phyloP scores from a whole-genome alignment of 176 grass and related monocot genomes.

The Alloteropsis semialata region DNA sequence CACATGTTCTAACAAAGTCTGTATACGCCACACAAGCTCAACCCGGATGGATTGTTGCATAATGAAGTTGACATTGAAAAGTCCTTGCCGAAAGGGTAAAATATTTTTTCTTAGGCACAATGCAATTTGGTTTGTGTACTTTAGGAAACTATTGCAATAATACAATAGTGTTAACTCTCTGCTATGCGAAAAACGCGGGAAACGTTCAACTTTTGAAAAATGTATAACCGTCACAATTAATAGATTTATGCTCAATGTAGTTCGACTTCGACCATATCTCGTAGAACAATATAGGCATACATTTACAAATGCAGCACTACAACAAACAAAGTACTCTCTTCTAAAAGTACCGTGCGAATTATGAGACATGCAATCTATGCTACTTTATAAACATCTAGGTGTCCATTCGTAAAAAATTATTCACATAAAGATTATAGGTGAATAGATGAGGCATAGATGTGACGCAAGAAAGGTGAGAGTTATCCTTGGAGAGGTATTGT shows the following conservation, averaged over 20 bases:
- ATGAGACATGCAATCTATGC: background rate
- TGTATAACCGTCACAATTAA: background rate
- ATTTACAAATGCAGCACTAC: background rate
- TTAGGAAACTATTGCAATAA: background rate
- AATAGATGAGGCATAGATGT: background rate
- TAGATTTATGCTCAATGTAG: background rate
- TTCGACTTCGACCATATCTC: background rate
- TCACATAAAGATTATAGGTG: background rate
- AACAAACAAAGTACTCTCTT: background rate
- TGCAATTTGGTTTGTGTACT: background rate
- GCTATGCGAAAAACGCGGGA: background rate
- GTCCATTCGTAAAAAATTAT: background rate
- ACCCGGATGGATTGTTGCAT: background rate
- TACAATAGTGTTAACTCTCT: background rate
- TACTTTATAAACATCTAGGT: background rate
- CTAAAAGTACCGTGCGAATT: background rate
- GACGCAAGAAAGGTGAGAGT: background rate
- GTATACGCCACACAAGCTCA: background rate
- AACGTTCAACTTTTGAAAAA: background rate
- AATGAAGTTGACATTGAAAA: background rate
- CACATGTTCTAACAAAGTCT: conserved; percentile 14
- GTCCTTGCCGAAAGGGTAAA: background rate
- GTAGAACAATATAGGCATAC: background rate
- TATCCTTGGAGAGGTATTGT: background rate
- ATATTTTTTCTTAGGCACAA: background rate